phyloP scores from a whole-genome alignment of 495 filamentous ascomycete genomes.

The Xylaria flabelliformis region DNA sequence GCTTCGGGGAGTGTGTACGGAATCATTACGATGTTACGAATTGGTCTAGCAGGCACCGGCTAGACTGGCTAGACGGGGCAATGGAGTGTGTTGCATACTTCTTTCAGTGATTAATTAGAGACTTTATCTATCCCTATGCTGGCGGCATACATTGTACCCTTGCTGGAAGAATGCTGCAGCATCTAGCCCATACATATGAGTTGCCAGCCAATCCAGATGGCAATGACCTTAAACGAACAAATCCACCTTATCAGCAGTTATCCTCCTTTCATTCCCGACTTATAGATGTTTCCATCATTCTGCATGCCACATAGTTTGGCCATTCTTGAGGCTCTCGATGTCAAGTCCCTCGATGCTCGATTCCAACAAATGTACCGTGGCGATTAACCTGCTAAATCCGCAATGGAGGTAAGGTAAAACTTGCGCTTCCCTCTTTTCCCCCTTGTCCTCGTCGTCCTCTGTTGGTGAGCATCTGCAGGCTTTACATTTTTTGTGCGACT shows the following conservation, averaged over 20 bases:
- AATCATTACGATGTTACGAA: background rate
- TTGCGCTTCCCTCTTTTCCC: no score
- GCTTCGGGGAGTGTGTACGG: background rate
- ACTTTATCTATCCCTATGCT: background rate
- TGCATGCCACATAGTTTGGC: background rate
- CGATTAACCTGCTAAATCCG: background rate
- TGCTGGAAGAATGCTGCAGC: background rate
- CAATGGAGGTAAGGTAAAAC: background rate
- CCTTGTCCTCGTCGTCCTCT: no score
- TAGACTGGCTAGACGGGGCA: slow-evolving; percentile 12
- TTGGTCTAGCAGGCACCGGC: background rate
- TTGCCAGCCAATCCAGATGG: background rate
- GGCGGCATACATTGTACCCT: background rate
- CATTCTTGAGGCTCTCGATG: background rate
- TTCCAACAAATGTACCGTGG: accelerated
- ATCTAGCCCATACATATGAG: background rate
- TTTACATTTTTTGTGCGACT: no score
- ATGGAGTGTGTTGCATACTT: background rate
- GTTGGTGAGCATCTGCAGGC: no score
- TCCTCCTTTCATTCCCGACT: background rate
- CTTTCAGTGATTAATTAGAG: background rate
- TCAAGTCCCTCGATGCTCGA: background rate
- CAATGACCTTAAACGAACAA: background rate
- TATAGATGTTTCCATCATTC: background rate
- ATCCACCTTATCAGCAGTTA: background rate